Base-by-base conservation (phyloP, 2,329 filamentous ascomycete genomes). In the Aspergillus vadensis region DNA sequence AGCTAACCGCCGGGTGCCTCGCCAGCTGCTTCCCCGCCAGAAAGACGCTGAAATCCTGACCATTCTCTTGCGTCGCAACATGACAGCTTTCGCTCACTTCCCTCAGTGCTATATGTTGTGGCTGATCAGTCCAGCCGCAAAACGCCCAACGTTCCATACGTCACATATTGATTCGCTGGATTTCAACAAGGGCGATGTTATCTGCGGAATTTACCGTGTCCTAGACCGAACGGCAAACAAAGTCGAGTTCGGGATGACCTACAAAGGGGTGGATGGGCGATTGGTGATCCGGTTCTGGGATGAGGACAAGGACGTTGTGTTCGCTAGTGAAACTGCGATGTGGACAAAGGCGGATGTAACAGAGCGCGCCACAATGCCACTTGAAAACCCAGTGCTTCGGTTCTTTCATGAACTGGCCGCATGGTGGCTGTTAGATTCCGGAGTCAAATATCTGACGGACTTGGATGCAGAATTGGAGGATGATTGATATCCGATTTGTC, bases 371-470 rank as follows among this genome's bases (percentile, higher is more conserved):
- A 57, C 25, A 17, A 65, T 76, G 67, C 73, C 73, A 10, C 60
- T 76, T 51, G 74, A 77, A 57, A 69, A 63, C 15, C 59, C 60
- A 12, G n/a, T 68, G 25, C 12, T 70, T n/a, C 65, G 63, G 9
- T 75, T 68, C 56, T 58, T 76, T 58, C 73, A 77, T 61, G 73
- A 76, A 55, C 64, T 70, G 32, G 69, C 71, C 19, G 55, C 72
- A 27, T 76, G 74, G 74, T 76, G 73, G 73, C 65, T 77, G 58
- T 54, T 76, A 55, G 73, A 74, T 57, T 74, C 72, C 9, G 74
- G 74, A 4, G 65, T 72, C 19, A 53, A 52, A 21, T 76, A 73
- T 68, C 38, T 76, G 63, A 65, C 59, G 55, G 67, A 67, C 27
- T 27, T 70, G 54, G 66, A 69, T 17, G 52, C 43, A 48, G 39